Conservation (phyloP, 352 stramenopile species). For the Phytophthora sp. region DNA sequence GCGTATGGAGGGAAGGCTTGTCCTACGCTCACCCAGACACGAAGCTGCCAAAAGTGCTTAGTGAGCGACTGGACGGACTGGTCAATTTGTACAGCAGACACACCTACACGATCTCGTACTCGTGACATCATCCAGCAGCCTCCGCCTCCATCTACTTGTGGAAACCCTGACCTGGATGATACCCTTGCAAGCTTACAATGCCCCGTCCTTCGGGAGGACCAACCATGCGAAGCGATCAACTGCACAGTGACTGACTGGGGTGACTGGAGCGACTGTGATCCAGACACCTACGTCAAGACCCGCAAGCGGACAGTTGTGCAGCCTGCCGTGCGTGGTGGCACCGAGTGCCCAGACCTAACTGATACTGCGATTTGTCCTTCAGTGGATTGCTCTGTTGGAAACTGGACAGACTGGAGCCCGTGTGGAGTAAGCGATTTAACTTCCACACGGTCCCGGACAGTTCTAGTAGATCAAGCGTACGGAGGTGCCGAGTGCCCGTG, state of each 20-base stretch:
- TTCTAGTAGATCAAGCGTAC: constrained; percentile 26
- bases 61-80: constrained; percentile 55
- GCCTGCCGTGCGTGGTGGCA: constrained; percentile 42
- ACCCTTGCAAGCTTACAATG: constrained; percentile 32
- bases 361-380: constrained; percentile 43
- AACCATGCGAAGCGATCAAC: constrained; percentile 50
- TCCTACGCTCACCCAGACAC: constrained; percentile 45
- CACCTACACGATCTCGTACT: constrained; percentile 45
- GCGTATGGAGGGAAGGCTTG: constrained; percentile 46
- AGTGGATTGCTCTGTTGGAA: constrained; percentile 42
- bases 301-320: constrained; percentile 46
- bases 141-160: constrained; percentile 35
- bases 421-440: constrained; percentile 38
- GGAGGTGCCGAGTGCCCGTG: constrained; percentile 43
- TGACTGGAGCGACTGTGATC: constrained; percentile 49
- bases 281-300: constrained; percentile 44
- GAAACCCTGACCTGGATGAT: constrained; percentile 19
- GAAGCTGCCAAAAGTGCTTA: constrained; percentile 60
- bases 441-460: constrained; percentile 30
- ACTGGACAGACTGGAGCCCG: constrained; percentile 44
- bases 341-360: constrained; percentile 41
- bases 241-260: constrained; percentile 61
- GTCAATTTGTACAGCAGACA: constrained; percentile 48
- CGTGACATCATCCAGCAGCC: constrained; percentile 46
- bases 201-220: constrained; percentile 45